phyloP scores from a whole-genome alignment of 495 filamentous ascomycete genomes.

The Corynascus novoguineensis region DNA sequence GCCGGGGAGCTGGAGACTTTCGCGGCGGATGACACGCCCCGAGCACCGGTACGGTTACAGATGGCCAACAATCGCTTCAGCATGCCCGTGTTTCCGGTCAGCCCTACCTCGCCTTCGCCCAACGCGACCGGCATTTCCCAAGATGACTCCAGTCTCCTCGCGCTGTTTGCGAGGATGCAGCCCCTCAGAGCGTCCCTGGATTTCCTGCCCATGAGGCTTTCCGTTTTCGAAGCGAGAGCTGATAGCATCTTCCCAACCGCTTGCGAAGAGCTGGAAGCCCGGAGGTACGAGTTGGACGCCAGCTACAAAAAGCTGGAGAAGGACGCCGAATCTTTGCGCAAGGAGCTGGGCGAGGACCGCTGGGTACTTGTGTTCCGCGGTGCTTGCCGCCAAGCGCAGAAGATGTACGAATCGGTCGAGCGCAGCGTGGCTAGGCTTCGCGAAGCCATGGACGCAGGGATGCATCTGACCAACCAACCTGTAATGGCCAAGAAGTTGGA shows the following conservation, averaged over 20 bases:
- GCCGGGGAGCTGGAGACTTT: slow-evolving; percentile 90
- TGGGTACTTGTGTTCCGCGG: slow-evolving; percentile 94
- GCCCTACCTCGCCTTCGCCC: slow-evolving; percentile 52
- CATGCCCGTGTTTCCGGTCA: slow-evolving; percentile 52
- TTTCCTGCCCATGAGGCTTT: slow-evolving; percentile 93
- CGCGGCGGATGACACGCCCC: slow-evolving; percentile 80
- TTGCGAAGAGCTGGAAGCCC: slow-evolving; percentile 76
- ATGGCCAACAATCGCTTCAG: slow-evolving; percentile 58
- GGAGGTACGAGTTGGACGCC: slow-evolving; percentile 63
- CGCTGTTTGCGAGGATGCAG: slow-evolving; percentile 89
- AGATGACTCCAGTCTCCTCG: slow-evolving; percentile 76
- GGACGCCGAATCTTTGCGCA: slow-evolving; percentile 79
- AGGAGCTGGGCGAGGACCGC: slow-evolving; percentile 87
- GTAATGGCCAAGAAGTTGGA: slow-evolving; percentile 74
- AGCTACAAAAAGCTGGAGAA: slow-evolving; percentile 76
- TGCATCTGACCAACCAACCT: slow-evolving; percentile 62
- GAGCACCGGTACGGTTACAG: slow-evolving; percentile 41
- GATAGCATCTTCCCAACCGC: slow-evolving; percentile 75
- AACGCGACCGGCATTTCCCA: slow-evolving; percentile 56
- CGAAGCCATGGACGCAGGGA: slow-evolving; percentile 69
- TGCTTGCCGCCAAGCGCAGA: slow-evolving; percentile 84
- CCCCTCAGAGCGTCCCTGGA: slow-evolving; percentile 87
- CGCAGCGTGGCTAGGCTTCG: slow-evolving; percentile 75
- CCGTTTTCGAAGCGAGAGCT: slow-evolving; percentile 74
- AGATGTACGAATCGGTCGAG: slow-evolving; percentile 90